These are phyloP conservation scores for Trypanosoma cruzi DNA, from an alignment of 208 protist species.

Conservation along the genomic window DNA sequence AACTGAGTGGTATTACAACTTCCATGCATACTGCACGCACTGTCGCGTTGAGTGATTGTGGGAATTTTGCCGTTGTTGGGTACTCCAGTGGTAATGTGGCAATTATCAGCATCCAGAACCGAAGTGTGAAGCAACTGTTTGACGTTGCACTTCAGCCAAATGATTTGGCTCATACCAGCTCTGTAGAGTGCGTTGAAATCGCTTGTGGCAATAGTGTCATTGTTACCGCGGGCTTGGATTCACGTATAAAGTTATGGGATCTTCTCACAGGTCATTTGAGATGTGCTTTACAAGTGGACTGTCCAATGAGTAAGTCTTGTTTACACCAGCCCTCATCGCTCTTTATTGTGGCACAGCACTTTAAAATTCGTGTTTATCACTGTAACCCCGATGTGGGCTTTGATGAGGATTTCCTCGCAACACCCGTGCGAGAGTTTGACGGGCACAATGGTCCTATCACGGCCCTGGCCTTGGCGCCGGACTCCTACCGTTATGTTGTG, in stretches of 20 bases:
- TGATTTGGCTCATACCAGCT: slow-evolving; percentile 53
- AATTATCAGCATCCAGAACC: slow-evolving; percentile 78
- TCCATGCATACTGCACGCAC: slow-evolving; percentile 68
- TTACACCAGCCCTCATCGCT: slow-evolving; percentile 71
- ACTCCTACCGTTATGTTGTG: slow-evolving; percentile 72
- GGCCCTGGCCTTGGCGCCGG: slow-evolving; percentile 74
- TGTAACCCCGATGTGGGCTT: slow-evolving; percentile 69
- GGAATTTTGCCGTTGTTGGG: slow-evolving; percentile 87
- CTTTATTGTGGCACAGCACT: slow-evolving; percentile 77
- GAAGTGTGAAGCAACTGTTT: slow-evolving; percentile 76
- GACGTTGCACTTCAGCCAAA: slow-evolving; percentile 33
- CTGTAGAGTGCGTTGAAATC: slow-evolving; percentile 83
- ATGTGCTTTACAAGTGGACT: slow-evolving; percentile 38
- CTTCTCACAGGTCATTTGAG: slow-evolving; percentile 48
- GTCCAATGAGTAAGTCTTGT: slow-evolving; percentile 72
- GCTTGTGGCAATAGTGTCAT: slow-evolving; percentile 71
- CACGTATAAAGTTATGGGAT: slow-evolving; percentile 79
- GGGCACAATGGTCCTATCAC: slow-evolving; percentile 85
- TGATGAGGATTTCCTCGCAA: slow-evolving; percentile 33
- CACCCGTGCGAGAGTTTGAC: slow-evolving; percentile 74
- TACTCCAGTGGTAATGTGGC: slow-evolving; percentile 86
- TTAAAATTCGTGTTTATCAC: slow-evolving; percentile 74
- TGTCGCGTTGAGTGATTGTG: slow-evolving; percentile 83
- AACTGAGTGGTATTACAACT: slow-evolving; percentile 72
- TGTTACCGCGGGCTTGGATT: slow-evolving; percentile 76